A percentile compares a stretch with the other conserved stretches of the same genome.
These are phyloP conservation scores for Solanum peruvianum DNA, from an alignment of 257 asterid genomes.

Conservation along the genomic window DNA sequence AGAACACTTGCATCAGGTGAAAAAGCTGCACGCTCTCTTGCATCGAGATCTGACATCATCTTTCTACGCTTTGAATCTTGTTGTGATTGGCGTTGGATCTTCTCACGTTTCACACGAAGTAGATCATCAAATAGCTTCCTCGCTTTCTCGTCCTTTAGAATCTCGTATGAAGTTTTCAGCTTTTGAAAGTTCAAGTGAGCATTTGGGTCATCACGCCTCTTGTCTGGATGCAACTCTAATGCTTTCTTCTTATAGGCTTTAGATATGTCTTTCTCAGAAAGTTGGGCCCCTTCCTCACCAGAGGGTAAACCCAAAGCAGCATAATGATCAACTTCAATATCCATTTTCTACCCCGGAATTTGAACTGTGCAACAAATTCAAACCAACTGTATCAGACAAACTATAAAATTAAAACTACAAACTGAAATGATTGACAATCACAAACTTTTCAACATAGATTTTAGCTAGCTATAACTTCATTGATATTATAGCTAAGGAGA, in stretches of 20 bases:
- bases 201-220: conserved; percentile 50
- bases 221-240: conserved; percentile 62
- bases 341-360: conserved; percentile 20
- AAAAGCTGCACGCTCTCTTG: conserved; percentile 55
- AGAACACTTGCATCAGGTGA: conserved; percentile 22
- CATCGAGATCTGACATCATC: conserved; percentile 75
- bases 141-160: conserved; percentile 53
- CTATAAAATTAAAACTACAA: neutral
- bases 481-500: neutral
- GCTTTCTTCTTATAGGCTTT: conserved; percentile 52
- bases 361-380: neutral
- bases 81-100: conserved; percentile 40
- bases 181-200: conserved; percentile 46
- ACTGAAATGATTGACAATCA: neutral
- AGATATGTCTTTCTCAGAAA: conserved; percentile 49
- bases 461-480: neutral
- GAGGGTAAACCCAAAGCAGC: conserved; percentile 47
- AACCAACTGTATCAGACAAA: neutral
- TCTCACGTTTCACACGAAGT: conserved; percentile 48
- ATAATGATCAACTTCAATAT: conserved; percentile 45
- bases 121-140: conserved; percentile 58
- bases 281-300: conserved; percentile 51
- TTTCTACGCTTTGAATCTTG: conserved; percentile 58
- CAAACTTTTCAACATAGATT: neutral
- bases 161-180: conserved; percentile 42